Conservation (phyloP, 495 filamentous ascomycete species). For the Talaromyces wortmannii region DNA sequence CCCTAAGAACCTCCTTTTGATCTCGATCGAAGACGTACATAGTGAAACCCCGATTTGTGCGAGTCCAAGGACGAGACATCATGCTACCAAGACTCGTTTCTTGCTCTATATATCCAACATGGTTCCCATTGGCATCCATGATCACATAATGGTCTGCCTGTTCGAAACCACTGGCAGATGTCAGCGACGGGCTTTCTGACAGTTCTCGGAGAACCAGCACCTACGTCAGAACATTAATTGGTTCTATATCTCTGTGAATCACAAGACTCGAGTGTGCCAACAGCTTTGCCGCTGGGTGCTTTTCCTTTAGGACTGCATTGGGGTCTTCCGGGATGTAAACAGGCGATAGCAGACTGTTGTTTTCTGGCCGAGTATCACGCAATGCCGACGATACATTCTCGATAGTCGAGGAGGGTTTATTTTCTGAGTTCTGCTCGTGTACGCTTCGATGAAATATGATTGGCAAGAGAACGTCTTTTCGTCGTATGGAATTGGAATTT, state of each 20-base stretch:
- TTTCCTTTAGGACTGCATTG: constrained; percentile 51
- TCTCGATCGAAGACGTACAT: constrained; percentile 64
- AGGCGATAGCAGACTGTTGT: constrained; percentile 43
- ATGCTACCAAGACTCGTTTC: constrained; percentile 53
- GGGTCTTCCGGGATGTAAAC: constrained; percentile 59
- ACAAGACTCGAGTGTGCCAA: constrained; percentile 58
- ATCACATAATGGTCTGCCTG: constrained; percentile 70
- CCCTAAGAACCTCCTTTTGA: constrained; percentile 56
- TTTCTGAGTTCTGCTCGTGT: constrained; percentile 1
- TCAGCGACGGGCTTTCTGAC: background rate
- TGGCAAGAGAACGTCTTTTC: constrained; percentile 10
- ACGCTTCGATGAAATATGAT: constrained; percentile 7
- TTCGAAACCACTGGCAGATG: constrained; percentile 50
- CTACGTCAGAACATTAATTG: constrained; percentile 64
- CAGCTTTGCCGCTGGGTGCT: constrained; percentile 52
- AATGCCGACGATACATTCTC: constrained; percentile 12
- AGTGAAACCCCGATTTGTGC: constrained; percentile 61
- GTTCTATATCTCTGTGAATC: constrained; percentile 58
- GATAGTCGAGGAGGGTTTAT: constrained; percentile 15
- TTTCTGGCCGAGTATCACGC: constrained; percentile 21
- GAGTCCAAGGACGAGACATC: constrained; percentile 57
- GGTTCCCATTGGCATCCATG: constrained; percentile 61
- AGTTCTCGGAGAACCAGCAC: constrained; percentile 4
- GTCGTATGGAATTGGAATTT: constrained; percentile 22
- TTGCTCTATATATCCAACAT: constrained; percentile 63